phyloP scores from a whole-genome alignment of 176 grass and related monocot genomes.

The Oryza glaberrima region DNA sequence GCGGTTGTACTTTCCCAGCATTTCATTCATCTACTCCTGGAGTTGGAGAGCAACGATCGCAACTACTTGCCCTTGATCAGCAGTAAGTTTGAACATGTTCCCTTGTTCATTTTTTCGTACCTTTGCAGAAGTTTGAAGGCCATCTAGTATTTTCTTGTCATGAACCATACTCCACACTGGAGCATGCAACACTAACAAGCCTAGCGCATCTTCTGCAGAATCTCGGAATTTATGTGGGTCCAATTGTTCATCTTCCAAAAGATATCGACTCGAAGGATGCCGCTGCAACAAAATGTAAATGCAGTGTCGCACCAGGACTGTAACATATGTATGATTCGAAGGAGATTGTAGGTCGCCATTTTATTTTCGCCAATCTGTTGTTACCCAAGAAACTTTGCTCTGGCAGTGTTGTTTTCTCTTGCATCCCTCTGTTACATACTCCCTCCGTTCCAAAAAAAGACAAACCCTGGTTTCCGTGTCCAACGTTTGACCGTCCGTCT shows the following conservation, averaged over 20 bases:
- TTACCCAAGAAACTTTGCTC: not conserved
- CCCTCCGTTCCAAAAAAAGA: too few species aligned
- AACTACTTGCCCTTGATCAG: not conserved
- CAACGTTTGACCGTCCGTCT: too few species aligned
- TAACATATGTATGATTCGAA: not conserved
- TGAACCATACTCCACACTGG: not conserved
- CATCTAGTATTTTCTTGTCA: not conserved
- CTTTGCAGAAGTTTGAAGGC: not conserved
- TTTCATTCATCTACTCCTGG: not conserved
- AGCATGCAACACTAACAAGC: not conserved
- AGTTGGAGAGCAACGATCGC: not conserved
- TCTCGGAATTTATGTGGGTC: not conserved
- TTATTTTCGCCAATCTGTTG: not conserved
- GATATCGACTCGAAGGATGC: not conserved
- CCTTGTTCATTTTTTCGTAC: not conserved
- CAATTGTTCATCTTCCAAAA: conserved; percentile 1
- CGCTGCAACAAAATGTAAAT: not conserved
- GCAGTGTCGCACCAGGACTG: not conserved
- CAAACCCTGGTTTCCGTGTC: too few species aligned
- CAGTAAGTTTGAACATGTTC: conserved; percentile 30
- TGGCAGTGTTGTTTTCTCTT: not conserved
- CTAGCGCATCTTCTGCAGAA: not conserved
- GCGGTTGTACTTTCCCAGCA: not conserved
- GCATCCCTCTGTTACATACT: not conserved
- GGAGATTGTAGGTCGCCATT: not conserved